Evolutionary conservation across 2,329 filamentous ascomycete species (phyloP).

Genomic region (Chaetomiaceae sp.): DNA sequence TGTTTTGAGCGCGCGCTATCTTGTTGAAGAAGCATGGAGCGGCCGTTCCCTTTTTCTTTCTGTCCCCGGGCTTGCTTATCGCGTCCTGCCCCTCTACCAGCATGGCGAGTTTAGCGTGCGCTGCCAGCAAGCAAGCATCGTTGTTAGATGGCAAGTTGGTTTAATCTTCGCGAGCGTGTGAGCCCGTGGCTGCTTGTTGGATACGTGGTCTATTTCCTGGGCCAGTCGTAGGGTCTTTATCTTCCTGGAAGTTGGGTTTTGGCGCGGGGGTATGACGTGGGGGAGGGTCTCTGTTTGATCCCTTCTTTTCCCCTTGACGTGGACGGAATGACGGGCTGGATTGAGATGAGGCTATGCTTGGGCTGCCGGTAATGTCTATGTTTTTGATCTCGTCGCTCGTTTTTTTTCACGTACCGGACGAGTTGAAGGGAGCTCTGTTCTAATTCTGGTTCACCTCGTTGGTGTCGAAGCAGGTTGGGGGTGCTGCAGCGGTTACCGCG

Average conservation of each 20-base stretch:
- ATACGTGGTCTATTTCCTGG: background rate
- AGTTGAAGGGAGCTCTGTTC: too few species aligned
- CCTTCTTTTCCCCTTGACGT: background rate
- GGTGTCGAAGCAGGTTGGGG: too few species aligned
- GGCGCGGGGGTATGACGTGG: too few species aligned
- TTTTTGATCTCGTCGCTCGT: conserved; percentile 9
- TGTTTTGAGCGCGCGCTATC: background rate
- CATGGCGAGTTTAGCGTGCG: too few species aligned
- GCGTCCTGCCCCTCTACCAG: too few species aligned
- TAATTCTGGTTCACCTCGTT: too few species aligned
- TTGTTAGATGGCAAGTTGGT: too few species aligned
- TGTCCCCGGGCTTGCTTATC: background rate
- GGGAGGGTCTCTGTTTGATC: background rate
- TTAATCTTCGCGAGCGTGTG: too few species aligned
- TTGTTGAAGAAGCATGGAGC: conserved; percentile 2
- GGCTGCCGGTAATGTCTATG: conserved; percentile 16
- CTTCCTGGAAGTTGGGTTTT: too few species aligned
- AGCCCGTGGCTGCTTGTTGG: background rate
- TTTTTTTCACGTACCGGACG: background rate
- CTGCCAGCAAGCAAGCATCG: too few species aligned
- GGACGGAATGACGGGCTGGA: background rate
- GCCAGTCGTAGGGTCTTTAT: background rate
- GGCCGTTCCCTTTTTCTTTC: conserved; percentile 1
- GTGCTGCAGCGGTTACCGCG: too few species aligned
- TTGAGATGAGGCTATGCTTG: conserved; percentile 8